phyloP scores from a whole-genome alignment of 768 basidiomycete genomes.

The Collybia sordida region DNA sequence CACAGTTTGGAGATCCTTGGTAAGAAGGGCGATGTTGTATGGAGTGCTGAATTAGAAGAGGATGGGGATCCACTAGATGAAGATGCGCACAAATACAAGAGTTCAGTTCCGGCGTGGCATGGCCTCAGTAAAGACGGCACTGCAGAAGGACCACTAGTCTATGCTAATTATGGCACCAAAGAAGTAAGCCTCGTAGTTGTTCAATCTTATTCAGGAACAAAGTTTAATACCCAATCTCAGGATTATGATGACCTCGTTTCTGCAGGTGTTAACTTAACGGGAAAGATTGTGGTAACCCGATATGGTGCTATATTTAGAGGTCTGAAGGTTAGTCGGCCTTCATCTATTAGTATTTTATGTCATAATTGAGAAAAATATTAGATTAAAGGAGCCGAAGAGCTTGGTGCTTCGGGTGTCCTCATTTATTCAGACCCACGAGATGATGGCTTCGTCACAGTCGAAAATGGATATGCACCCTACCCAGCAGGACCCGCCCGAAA shows the following conservation, averaged over 20 bases:
- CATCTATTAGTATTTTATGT: constrained; percentile 8
- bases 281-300: constrained; percentile 75
- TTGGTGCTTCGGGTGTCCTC: constrained; percentile 73
- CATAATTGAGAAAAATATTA: constrained; percentile 27
- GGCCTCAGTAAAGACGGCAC: constrained; percentile 79
- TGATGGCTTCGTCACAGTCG: constrained; percentile 74
- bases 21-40: constrained; percentile 49
- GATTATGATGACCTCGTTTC: constrained; percentile 55
- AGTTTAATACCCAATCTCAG: constrained; percentile 14
- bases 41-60: constrained; percentile 74
- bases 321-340: constrained; percentile 56
- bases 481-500: constrained; percentile 89
- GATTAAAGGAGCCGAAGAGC: constrained; percentile 83
- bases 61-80: constrained; percentile 71
- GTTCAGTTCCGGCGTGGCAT: constrained; percentile 82
- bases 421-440: constrained; percentile 88
- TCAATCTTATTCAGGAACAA: neutral
- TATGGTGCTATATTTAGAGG: constrained; percentile 83
- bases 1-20: constrained; percentile 67
- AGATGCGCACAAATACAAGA: constrained; percentile 64
- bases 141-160: constrained; percentile 67
- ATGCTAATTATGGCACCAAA: constrained; percentile 79
- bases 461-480: constrained; percentile 76
- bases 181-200: constrained; percentile 29
- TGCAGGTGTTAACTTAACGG: constrained; percentile 69